These are phyloP conservation scores for Coemansia umbellata DNA, from an alignment of 192 early-diverging fungal species.

Conservation along the genomic window DNA sequence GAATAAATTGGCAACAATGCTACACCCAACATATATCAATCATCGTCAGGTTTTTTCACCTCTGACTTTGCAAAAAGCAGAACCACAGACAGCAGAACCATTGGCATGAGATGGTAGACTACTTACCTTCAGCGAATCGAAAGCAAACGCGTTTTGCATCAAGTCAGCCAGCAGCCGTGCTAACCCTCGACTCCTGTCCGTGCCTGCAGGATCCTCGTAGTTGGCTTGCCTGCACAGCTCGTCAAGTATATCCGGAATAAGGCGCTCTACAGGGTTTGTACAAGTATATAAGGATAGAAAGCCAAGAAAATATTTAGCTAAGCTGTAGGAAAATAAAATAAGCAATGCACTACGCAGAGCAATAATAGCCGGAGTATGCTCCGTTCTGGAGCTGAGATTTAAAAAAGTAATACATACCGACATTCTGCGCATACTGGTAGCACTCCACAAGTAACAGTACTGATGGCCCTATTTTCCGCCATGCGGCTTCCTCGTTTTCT, in stretches of 20 bases:
- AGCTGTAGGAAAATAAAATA: background rate
- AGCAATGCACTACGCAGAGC: too few species aligned
- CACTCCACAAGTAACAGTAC: conserved; percentile 74
- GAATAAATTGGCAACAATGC: too few species aligned
- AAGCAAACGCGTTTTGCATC: conserved; percentile 83
- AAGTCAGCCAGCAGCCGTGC: conserved; percentile 78
- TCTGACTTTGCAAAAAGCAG: too few species aligned
- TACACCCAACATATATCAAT: too few species aligned
- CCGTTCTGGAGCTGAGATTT: too few species aligned
- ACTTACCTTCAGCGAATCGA: conserved; percentile 87
- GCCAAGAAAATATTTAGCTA: background rate
- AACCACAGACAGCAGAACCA: too few species aligned
- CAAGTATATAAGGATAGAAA: background rate
- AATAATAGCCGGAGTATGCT: too few species aligned
- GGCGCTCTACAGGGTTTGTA: conserved; percentile 46
- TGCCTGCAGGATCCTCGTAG: conserved; percentile 14
- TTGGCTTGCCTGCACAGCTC: conserved; percentile 61
- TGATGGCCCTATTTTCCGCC: conserved; percentile 78
- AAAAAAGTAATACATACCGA: conserved; percentile 66
- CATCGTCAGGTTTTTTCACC: too few species aligned
- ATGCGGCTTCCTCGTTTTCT: conserved; percentile 85
- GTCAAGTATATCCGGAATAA: conserved; percentile 61
- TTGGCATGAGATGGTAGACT: too few species aligned
- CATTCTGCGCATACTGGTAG: conserved; percentile 72
- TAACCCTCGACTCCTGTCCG: conserved; percentile 65